Evolutionary conservation across 2,329 filamentous ascomycete species (phyloP), one percentile per base, ranked within the genome.

Genomic region (Exutisphaerella laricina): DNA sequence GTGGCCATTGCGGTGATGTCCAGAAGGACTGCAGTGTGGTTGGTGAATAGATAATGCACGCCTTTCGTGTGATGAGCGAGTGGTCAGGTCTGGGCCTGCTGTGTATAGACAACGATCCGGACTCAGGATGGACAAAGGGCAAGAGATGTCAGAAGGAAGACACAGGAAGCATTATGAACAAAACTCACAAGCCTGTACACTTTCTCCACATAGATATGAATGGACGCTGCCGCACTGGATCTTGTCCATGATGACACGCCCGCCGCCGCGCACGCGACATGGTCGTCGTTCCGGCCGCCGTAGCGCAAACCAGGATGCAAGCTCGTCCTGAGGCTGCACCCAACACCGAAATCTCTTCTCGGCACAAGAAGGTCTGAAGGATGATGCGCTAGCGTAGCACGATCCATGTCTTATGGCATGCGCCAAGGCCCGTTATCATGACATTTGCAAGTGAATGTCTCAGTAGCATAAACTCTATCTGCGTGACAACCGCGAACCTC

Each of bases 1-100:
- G 84, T 85, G 74, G 80, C 82, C 53, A 55, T 75, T 65, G 45
- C 45, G 31, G 33, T 39, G 40, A 31, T 14, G 38, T 18, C n/a
- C n/a, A n/a, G n/a, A n/a, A 45, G 32, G 21, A 41, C 34, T 21
- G n/a, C n/a, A n/a, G n/a, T n/a, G n/a, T n/a, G n/a, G n/a, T n/a
- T n/a, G n/a, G n/a, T n/a, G n/a, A n/a, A n/a, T n/a, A n/a, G n/a
- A n/a, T n/a, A n/a, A n/a, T n/a, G n/a, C n/a, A n/a, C n/a, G n/a
- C n/a, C n/a, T n/a, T 30, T 8, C 12, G 20, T 12, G 14, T 18
- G 10, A 9, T 12, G n/a, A 40, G 38, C 29, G 29, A 32, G 25
- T 9, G n/a, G n/a, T n/a, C n/a, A n/a, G n/a, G n/a, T 32, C 16
- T 23, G 21, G 22, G 28, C 31, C 38, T 39, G 26, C 39, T 21